Evolutionary conservation across 768 basidiomycete species (phyloP), one percentile per base, ranked within the genome.

Genomic region (Wakefieldia striispora): DNA sequence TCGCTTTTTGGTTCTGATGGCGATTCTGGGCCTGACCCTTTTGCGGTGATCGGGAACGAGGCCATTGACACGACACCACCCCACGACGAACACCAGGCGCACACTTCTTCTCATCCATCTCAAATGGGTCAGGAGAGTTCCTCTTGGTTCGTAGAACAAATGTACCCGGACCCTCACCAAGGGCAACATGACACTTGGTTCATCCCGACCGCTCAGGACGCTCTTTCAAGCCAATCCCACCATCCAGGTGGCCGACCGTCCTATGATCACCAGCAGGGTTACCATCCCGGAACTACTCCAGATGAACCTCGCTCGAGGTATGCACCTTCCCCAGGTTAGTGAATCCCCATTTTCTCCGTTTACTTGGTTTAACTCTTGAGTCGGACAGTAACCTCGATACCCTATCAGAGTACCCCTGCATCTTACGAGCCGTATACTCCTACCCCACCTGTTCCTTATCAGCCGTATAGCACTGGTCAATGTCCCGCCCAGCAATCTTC

Each of bases 1-100:
- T 83, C 86, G 49, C 84, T 92, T 40, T 92, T 92, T 74, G 86
- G 82, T 53, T 70, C 79, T 45, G 79, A 80, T 27, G 57, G 55
- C 33, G 85, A 88, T 62, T 61, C 80, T 43, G 71, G 71, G 16
- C 72, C 77, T 27, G 85, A 88, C 70, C 79, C 80, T 45, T 87
- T 87, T 71, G 78, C 84, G 53, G 70, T 75, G 47, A 74, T 84
- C 53, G 83, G 81, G 40, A 67, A 71, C 51, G 63, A 67, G 50
- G 54, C 56, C 43, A 56, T 60, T 41, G 59, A 66, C 62, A 65
- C 70, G 52, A 61, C 63, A 50, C 56, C 61, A 53, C 43, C 60
- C 51, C 54, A 51, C 35, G 54, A 63, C 44, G 62, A 67, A 40
- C 46, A 58, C 57, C 55, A 55, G 33, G 45, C 26, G 17, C 60